Base-by-base conservation (phyloP, 1,284 basidiomycete species). In the Bjerkandera adusta region DNA sequence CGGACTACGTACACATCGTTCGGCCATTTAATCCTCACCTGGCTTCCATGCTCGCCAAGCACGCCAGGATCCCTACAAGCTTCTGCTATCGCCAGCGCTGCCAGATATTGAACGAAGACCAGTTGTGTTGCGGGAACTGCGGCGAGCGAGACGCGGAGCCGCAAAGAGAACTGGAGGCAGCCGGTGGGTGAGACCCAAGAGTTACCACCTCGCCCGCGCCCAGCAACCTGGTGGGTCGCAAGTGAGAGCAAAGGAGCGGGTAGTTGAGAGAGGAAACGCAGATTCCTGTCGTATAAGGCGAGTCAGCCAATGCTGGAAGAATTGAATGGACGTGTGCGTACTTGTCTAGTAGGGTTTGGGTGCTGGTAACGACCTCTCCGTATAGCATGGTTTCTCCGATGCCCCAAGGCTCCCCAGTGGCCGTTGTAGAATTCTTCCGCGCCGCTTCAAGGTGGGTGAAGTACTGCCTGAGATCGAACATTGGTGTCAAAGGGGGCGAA, bases 101-200 rank as follows among this genome's bases (percentile, higher is more conserved):
- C 89, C 1, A 99, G 77, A 63, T 99, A 99, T 62, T 99, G 97
- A n/a, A 96, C 70, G 60, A 99, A 97, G 12, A 98, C 92, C 34
- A 97, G 76, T 48, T 83, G 84, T 26, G 75, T 72, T 3, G 83
- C 73, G 4, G 83, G 81, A 47, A 92, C 12, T 0, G 64, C 55
- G 0, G 74, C 59, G 0, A 82, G 65, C 1, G 77, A 64, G 1
- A 89, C 64, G 6, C 85, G 83, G 12, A 95, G 72, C 22, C 89
- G 76, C 26, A 96, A 62, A 5, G 93, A 95, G 64, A 95, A 90
- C 52, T 89, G 85, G 16, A 98, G 78, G 62, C 92, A 96, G 1
- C 95, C 95, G 0, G 80, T 68, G 0, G 95, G 94, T 0, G 95
- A 97, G 41, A 99, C 80, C 96, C 96, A 99, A 25, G 84, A 71